Base-by-base conservation (phyloP, 2,329 filamentous ascomycete species). In the Colletotrichum salicis region DNA sequence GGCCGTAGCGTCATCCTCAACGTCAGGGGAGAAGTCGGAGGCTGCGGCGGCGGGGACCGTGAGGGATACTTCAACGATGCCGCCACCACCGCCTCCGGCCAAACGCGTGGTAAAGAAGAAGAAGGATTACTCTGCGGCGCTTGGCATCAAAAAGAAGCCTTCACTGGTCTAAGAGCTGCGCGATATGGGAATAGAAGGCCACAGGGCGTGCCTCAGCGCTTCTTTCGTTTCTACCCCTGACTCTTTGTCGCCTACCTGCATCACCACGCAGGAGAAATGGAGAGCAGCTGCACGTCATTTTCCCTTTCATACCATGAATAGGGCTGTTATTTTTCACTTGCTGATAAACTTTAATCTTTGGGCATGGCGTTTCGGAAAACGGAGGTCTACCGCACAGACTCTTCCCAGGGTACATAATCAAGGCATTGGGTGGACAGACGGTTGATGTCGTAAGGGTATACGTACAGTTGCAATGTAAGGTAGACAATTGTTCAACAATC, bases 91-190 rank as follows among this genome's bases (percentile, higher is more conserved):
- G 5, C 91, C 92, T 3, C 90, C 89, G 0, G 97, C 96, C 78
- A 93, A 93, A 80, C 87, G 93, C 72, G 89, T 91, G 55, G 87
- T 92, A 60, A 97, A 97, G 84, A 92, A 94, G 84, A 98, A 97
- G 84, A 97, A 96, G 82, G 91, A 96, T 71, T 89, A 93, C 69
- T 85, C 90, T 0, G 91, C 92, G 15, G 84, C 91, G 27, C 82
- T 97, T 60, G 95, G 95, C 1, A 95, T 98, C 77, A 98, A 97
- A 86, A 96, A 94, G 86, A 96, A 95, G 82, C 84, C 87, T 19
- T 85, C 88, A 1, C 77, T 91, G 22, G 86, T 90, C 5, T 91
- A 31, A 71, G 22, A 54, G 7, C 8, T 48, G 41, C n/a, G 41
- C 37, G 2, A 56, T 29, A 31, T 19, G 8, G 19, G 19, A 41